Percentiles rank a stretch among this genome's conserved stretches.
These are phyloP conservation scores for Serendipita sp. DNA, from an alignment of 768 basidiomycete genomes.

Conservation along the genomic window DNA sequence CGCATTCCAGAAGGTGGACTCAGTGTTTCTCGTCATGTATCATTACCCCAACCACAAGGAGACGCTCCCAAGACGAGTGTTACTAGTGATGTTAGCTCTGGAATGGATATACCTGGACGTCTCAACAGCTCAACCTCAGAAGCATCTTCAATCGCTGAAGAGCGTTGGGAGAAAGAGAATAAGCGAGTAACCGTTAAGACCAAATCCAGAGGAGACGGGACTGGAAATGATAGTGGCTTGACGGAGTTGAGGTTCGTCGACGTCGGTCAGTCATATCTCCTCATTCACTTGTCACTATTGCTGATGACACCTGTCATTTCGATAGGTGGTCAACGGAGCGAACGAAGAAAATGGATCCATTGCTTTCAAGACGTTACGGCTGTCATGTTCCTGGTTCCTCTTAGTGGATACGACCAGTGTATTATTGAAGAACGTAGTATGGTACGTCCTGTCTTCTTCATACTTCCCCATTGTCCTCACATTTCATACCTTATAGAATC, in stretches of 20 bases:
- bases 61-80: too few species aligned
- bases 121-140: too few species aligned
- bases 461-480: neutral
- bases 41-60: too few species aligned
- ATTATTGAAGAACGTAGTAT: constrained; percentile 84
- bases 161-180: too few species aligned
- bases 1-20: constrained; percentile 23
- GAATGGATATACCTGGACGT: too few species aligned
- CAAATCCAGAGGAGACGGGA: too few species aligned
- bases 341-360: constrained; percentile 86
- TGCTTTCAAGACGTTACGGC: constrained; percentile 91
- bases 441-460: constrained; percentile 28
- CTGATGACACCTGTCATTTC: too few species aligned
- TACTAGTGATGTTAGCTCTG: too few species aligned
- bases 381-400: constrained; percentile 77
- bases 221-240: constrained; percentile 23
- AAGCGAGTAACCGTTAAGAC: too few species aligned
- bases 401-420: constrained; percentile 91
- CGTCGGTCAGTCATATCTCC: constrained; percentile 22
- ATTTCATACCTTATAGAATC: constrained; percentile 41
- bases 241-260: constrained; percentile 89
- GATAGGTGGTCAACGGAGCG: constrained; percentile 80
- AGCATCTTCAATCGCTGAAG: too few species aligned
- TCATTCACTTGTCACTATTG: too few species aligned
- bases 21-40: too few species aligned